Evolutionary conservation across 257 asterid species (phyloP).

Genomic region (Gynochthodes officinalis): DNA sequence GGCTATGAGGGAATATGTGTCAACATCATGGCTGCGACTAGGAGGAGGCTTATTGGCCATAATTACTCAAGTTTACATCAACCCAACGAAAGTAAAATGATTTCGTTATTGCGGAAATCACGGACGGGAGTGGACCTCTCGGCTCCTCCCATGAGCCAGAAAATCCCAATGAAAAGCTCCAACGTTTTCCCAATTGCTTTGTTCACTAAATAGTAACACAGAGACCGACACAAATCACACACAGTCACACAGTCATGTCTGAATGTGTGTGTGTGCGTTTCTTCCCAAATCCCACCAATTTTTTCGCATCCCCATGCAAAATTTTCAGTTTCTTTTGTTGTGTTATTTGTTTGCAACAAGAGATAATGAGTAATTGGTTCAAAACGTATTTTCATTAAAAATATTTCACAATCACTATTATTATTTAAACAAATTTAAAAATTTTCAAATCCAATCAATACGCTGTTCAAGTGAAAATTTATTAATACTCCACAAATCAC

Average conservation of each 20-base stretch:
- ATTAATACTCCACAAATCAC: neutral
- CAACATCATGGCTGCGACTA: neutral
- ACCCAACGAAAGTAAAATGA: conserved; percentile 5
- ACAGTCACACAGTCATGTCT: neutral
- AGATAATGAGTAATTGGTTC: no score
- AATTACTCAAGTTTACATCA: neutral
- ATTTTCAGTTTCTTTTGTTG: neutral
- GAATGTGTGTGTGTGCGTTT: neutral
- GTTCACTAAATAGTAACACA: no score
- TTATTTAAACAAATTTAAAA: no score
- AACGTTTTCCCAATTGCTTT: neutral
- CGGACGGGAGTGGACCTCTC: conserved; percentile 14
- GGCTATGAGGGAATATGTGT: neutral
- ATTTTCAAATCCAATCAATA: no score
- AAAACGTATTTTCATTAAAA: no score
- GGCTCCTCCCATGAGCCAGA: no score
- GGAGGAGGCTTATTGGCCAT: neutral
- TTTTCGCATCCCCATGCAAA: no score
- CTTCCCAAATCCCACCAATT: neutral
- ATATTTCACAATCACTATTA: no score
- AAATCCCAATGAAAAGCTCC: neutral
- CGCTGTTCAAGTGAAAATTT: neutral
- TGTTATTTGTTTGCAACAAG: no score
- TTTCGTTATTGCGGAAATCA: conserved; percentile 20
- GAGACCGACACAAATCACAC: no score